These are phyloP conservation scores for Dalbergia cultrata DNA, from an alignment of 306 rosid species.

Conservation along the genomic window DNA sequence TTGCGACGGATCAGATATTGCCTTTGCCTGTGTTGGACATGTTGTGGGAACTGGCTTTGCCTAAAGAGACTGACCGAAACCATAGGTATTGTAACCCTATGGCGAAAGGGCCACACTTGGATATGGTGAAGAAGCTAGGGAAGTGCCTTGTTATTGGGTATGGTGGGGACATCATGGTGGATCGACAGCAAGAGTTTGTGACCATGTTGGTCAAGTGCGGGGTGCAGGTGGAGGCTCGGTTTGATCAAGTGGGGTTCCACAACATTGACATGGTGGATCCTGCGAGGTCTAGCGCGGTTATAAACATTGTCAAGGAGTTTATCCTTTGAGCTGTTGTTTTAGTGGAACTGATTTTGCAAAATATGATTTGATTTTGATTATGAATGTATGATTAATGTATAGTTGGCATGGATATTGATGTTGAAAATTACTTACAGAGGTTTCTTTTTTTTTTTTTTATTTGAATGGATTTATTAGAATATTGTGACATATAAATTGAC, in stretches of 20 bases:
- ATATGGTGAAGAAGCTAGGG: conserved; percentile 36
- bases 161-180: conserved; percentile 70
- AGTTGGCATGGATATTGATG: neutral
- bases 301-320: conserved; percentile 62
- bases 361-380: neutral
- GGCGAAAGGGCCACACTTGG: conserved; percentile 56
- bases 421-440: too few species aligned
- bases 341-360: neutral
- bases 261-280: conserved; percentile 66
- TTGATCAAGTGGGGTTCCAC: conserved; percentile 73
- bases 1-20: conserved; percentile 59
- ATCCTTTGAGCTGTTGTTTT: conserved; percentile 32
- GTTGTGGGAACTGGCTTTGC: conserved; percentile 68
- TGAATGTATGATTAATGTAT: neutral
- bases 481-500: too few species aligned
- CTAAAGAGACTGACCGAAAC: conserved; percentile 57
- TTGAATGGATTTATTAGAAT: too few species aligned
- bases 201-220: conserved; percentile 67
- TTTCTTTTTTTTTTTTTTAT: too few species aligned
- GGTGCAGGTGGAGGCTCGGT: conserved; percentile 64
- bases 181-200: conserved; percentile 66
- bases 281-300: conserved; percentile 45
- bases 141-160: conserved; percentile 70
- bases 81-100: conserved; percentile 77
- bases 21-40: conserved; percentile 77